These are phyloP conservation scores for Ceriops zippeliana DNA, from an alignment of 345 rosid species.

Conservation along the genomic window DNA sequence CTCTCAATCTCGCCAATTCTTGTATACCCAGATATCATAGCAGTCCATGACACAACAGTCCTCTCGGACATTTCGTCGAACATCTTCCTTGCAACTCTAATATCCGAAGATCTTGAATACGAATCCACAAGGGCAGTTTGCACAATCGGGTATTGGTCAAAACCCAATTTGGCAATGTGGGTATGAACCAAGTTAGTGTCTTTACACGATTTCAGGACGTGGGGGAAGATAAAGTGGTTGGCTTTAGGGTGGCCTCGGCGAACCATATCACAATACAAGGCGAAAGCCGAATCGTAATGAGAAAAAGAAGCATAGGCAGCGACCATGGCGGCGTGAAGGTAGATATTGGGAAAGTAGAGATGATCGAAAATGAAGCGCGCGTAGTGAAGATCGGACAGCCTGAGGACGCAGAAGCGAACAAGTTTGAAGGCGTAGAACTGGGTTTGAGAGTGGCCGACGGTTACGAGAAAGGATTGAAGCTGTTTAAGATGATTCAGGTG, in stretches of 20 bases:
- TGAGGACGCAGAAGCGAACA: constrained; percentile 64
- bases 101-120: constrained; percentile 49
- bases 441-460: constrained; percentile 54
- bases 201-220: constrained; percentile 48
- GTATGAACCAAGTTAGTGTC: constrained; percentile 52
- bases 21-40: constrained; percentile 67
- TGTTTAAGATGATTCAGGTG: constrained; percentile 65
- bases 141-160: constrained; percentile 53
- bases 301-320: constrained; percentile 59
- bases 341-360: constrained; percentile 41
- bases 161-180: constrained; percentile 54
- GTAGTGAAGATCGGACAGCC: constrained; percentile 47
- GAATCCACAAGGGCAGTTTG: constrained; percentile 73
- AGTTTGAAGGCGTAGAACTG: constrained; percentile 71
- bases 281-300: constrained; percentile 35
- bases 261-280: constrained; percentile 53
- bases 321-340: background rate
- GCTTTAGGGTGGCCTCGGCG: constrained; percentile 43
- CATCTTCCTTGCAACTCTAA: constrained; percentile 47
- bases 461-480: constrained; percentile 56
- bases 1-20: constrained; percentile 50
- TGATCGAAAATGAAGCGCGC: constrained; percentile 63
- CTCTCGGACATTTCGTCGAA: constrained; percentile 77
- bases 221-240: constrained; percentile 67
- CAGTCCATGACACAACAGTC: constrained; percentile 78